Percentiles rank a stretch among this genome's conserved stretches.
phyloP scores from a whole-genome alignment of 305 asterid species.

The Rubia balearica region DNA sequence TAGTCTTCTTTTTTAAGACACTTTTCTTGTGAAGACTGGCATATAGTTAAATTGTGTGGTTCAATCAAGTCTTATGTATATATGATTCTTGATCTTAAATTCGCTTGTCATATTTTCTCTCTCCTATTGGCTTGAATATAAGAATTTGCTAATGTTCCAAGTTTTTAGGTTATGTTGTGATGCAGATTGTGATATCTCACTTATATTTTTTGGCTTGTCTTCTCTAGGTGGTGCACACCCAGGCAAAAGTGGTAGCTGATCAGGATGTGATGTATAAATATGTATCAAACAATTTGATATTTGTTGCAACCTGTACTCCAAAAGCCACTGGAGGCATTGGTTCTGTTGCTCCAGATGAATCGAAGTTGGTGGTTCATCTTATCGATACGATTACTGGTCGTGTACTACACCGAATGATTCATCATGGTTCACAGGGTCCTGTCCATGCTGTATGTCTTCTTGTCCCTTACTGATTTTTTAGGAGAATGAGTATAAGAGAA shows the following conservation, averaged over 20 bases:
- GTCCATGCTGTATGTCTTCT: slow-evolving; percentile 71
- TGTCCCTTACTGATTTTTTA: slow-evolving; percentile 13
- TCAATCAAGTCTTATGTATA: neutral
- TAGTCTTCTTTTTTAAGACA: neutral
- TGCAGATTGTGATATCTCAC: slow-evolving; percentile 10
- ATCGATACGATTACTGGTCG: slow-evolving; percentile 92
- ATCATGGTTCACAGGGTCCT: slow-evolving; percentile 95
- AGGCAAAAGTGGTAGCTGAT: slow-evolving; percentile 78
- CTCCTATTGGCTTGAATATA: neutral
- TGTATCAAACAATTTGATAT: slow-evolving; percentile 74
- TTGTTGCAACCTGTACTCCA: slow-evolving; percentile 82
- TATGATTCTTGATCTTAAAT: neutral
- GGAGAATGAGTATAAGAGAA: neutral
- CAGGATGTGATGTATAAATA: slow-evolving; percentile 95
- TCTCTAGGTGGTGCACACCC: slow-evolving; percentile 88
- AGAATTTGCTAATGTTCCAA: neutral
- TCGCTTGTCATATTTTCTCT: neutral
- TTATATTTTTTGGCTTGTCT: slow-evolving; percentile 18
- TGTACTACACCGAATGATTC: slow-evolving; percentile 78
- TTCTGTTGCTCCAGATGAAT: slow-evolving; percentile 81
- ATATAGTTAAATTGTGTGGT: neutral
- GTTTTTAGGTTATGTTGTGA: slow-evolving; percentile 14
- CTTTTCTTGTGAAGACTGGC: neutral
- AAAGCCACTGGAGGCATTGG: slow-evolving; percentile 81
- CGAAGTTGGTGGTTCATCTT: slow-evolving; percentile 71